Base-by-base conservation (phyloP, 2,329 filamentous ascomycete genomes). In the Fusarium camptoceras region DNA sequence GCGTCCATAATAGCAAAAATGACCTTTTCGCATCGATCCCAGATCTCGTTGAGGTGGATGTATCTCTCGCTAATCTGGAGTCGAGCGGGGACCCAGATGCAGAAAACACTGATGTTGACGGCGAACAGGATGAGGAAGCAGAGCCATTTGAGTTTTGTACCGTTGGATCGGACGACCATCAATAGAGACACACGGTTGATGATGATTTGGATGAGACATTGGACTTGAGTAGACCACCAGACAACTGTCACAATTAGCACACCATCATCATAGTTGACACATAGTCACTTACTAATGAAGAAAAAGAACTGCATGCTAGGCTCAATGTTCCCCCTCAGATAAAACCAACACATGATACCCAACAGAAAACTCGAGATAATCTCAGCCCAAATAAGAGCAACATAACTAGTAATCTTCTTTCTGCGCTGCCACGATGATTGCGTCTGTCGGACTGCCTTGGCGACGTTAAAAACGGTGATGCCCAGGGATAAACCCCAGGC, bases 21-120 rank as follows among this genome's bases (percentile, higher is more conserved):
- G 8, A 80, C 78, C 67, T 86, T 87, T 47, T 85, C 83, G 49
- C 80, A 78, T n/a, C 84, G 82, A 65, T 87, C 84, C 84, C 84
- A 86, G 18, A 84, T 71, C 0, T 81, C 70, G 69, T 86, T 86
- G 46, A 86, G 75, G 28, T 76, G 60, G 30, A 84, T 76, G 28
- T 79, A 85, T 0, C 43, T 72, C 2, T 78, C 49, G 44, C 73
- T 80, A 34, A 82, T 78, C 58, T 83, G 79, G 4, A 84, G 77
- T 27, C 83, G 81, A 3, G 83, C 80, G 0, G 84, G 84, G 6
- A 86, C 82, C 85, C 84, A 86, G 43, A 86, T 84, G 43, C 78
- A 81, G 58, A 84, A 85, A 27, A 86, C 84, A 5, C 81, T 81
- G 59, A 86, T 80, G 57, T 86, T 86, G 72, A 86, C 78, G 2